phyloP scores from a whole-genome alignment of 768 basidiomycete genomes.

The Rhizopogon vesiculosus region DNA sequence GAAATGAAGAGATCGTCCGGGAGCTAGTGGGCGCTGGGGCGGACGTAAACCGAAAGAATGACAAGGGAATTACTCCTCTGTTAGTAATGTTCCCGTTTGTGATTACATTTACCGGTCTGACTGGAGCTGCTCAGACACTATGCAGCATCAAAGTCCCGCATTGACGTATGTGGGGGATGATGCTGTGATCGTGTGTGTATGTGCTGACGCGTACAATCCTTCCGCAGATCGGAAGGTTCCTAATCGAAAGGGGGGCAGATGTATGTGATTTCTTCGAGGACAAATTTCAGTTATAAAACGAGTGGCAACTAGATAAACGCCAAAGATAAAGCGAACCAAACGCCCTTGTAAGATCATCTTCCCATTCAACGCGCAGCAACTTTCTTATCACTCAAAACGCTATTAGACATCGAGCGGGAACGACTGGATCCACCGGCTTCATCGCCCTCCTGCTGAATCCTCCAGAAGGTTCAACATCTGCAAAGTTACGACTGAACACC shows the following conservation, averaged over 20 bases:
- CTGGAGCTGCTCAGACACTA: slow-evolving; percentile 60
- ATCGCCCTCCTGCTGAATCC: slow-evolving; percentile 82
- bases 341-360: slow-evolving; percentile 64
- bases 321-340: slow-evolving; percentile 89
- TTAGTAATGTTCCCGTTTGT: slow-evolving; percentile 33
- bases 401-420: slow-evolving; percentile 88
- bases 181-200: slow-evolving; percentile 15
- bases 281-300: slow-evolving; percentile 24
- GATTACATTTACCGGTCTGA: neutral
- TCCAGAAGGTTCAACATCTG: slow-evolving; percentile 51
- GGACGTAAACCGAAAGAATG: slow-evolving; percentile 73
- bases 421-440: slow-evolving; percentile 90
- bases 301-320: slow-evolving; percentile 73
- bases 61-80: slow-evolving; percentile 83
- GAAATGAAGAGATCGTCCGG: slow-evolving; percentile 66
- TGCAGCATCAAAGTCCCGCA: slow-evolving; percentile 86
- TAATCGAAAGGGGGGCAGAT: slow-evolving; percentile 87
- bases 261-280: slow-evolving; percentile 48
- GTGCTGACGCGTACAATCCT: slow-evolving; percentile 22
- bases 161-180: slow-evolving; percentile 52
- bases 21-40: slow-evolving; percentile 82
- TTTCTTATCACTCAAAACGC: slow-evolving; percentile 3
- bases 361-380: slow-evolving; percentile 6
- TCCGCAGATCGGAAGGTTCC: slow-evolving; percentile 76
- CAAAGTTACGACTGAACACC: slow-evolving; percentile 83